These are phyloP conservation scores for Hanseniaspora nectarophila DNA, from an alignment of 805 yeast species.

Conservation along the genomic window DNA sequence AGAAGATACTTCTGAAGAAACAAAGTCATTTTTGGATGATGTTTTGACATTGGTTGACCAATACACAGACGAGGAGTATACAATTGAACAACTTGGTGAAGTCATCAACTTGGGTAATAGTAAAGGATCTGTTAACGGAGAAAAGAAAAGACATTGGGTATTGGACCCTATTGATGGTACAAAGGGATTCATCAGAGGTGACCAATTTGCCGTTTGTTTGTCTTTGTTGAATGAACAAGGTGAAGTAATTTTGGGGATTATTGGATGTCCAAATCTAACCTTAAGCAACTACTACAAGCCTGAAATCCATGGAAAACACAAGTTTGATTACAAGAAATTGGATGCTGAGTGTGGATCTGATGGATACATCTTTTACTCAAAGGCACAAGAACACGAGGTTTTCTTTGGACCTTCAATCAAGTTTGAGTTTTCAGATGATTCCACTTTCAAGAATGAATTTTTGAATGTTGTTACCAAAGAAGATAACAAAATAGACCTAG, in stretches of 20 bases:
- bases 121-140: conserved; percentile 60
- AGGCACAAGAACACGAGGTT: conserved; percentile 29
- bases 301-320: conserved; percentile 7
- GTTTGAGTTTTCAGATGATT: conserved; percentile 30
- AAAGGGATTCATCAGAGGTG: conserved; percentile 88
- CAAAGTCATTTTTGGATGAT: conserved; percentile 35
- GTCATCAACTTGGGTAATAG: conserved; percentile 73
- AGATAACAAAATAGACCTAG: conserved; percentile 16
- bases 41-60: conserved; percentile 36
- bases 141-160: conserved; percentile 67
- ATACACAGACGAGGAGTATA: conserved; percentile 32
- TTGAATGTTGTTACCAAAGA: conserved; percentile 28
- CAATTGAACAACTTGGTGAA: conserved; percentile 37
- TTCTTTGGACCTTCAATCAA: conserved; percentile 28
- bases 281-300: conserved; percentile 24
- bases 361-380: conserved; percentile 29
- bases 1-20: conserved; percentile 67
- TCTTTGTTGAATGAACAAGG: conserved; percentile 74
- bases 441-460: conserved; percentile 44
- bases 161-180: conserved; percentile 98
- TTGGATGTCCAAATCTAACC: conserved; percentile 86
- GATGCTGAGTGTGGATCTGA: conserved; percentile 19
- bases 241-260: conserved; percentile 73
- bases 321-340: conserved; percentile 31
- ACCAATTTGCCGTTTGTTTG: conserved; percentile 91